Conservation (phyloP, 768 basidiomycete species). For the Tulasnella sp. region DNA sequence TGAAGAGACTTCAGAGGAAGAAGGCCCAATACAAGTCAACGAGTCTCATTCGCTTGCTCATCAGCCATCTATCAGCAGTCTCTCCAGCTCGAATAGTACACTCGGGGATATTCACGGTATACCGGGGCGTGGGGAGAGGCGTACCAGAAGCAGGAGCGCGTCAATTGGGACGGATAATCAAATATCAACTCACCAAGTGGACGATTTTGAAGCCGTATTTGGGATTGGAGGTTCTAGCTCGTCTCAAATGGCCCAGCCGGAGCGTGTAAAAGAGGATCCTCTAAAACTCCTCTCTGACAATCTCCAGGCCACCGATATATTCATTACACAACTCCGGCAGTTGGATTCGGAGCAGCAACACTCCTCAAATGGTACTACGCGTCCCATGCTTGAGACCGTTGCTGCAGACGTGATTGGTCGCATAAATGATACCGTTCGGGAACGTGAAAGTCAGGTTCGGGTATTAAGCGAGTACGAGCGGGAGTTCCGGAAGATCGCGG, state of each 20-base stretch:
- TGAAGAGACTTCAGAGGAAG: constrained; percentile 34
- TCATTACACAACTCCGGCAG: constrained; percentile 55
- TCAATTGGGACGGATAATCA: no score
- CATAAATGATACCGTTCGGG: constrained; percentile 59
- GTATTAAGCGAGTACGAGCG: constrained; percentile 66
- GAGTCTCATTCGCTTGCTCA: no score
- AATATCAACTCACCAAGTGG: no score
- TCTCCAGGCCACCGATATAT: constrained; percentile 63
- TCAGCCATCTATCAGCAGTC: no score
- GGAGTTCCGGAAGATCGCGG: constrained; percentile 62
- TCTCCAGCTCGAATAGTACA: no score
- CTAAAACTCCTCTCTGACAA: constrained; percentile 62
- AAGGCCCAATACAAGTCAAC: no score
- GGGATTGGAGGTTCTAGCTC: constrained; percentile 13
- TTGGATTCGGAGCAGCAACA: constrained; percentile 43
- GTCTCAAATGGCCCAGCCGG: no score
- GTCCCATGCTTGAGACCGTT: constrained; percentile 44
- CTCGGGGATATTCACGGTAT: no score
- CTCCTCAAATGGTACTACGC: constrained; percentile 24
- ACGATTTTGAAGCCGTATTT: not conserved
- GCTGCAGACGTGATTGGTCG: constrained; percentile 66
- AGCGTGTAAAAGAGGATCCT: constrained; percentile 42
- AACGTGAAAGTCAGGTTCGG: constrained; percentile 71
- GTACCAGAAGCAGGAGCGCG: no score
- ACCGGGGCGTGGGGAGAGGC: no score